Conservation (phyloP, 257 asterid genomes). For the Solanum lycopersicoides region DNA sequence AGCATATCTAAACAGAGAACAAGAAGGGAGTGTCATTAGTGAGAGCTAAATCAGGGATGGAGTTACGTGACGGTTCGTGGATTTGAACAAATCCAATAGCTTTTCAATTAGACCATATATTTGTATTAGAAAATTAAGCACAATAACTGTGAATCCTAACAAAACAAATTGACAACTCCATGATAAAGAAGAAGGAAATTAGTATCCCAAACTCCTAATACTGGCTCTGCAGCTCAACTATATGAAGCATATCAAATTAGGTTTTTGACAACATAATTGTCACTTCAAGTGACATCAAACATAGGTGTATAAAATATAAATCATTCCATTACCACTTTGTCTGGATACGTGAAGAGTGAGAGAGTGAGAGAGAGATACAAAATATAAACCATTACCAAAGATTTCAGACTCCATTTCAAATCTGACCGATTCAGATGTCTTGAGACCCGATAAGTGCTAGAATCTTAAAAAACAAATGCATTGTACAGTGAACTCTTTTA, state of each 20-base stretch:
- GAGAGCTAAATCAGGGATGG: neutral
- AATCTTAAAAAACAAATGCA: neutral
- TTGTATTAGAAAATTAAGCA: neutral
- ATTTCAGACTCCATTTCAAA: too few relatives aligned
- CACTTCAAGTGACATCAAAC: neutral
- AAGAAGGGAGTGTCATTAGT: neutral
- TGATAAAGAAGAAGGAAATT: neutral
- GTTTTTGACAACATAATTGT: neutral
- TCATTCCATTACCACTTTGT: neutral
- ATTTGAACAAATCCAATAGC: neutral
- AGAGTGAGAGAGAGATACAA: too few relatives aligned
- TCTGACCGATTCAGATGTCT: too few relatives aligned
- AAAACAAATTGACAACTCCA: neutral
- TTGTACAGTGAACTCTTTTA: neutral
- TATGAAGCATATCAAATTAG: neutral
- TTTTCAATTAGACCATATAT: too few relatives aligned
- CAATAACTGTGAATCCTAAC: neutral
- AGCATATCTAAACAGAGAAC: neutral
- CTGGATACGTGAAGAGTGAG: neutral
- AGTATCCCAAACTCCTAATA: neutral
- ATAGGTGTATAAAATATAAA: neutral
- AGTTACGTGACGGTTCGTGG: neutral
- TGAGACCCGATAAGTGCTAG: too few relatives aligned
- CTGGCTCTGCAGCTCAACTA: neutral
- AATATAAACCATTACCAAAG: too few relatives aligned